Percentiles rank a stretch among this genome's conserved stretches.
phyloP scores from a whole-genome alignment of 2,329 filamentous ascomycete genomes.

The Fusarium foetens region DNA sequence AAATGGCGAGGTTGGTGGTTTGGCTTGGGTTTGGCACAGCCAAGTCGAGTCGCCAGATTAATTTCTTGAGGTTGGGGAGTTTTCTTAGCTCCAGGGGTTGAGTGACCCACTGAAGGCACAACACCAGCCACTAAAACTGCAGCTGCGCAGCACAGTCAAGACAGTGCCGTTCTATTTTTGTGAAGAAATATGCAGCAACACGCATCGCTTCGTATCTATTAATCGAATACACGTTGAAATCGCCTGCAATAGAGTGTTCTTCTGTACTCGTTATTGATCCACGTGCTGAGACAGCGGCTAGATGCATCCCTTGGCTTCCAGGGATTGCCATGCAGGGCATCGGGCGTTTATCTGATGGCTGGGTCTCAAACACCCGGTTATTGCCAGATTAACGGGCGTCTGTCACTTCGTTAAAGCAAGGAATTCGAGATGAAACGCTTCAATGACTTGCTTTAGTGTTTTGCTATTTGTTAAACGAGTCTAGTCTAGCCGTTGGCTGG shows the following conservation, averaged over 20 bases:
- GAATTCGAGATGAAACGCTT: slow-evolving; percentile 14
- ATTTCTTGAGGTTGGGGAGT: background rate
- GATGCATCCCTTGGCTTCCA: background rate
- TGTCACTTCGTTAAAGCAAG: background rate
- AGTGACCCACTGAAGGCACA: slow-evolving; percentile 2
- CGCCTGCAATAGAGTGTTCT: background rate
- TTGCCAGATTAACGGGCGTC: background rate
- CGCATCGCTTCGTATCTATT: background rate
- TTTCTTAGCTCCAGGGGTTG: background rate
- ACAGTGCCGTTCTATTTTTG: background rate
- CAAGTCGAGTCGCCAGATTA: background rate
- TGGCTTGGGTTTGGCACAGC: background rate
- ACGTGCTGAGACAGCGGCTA: slow-evolving; percentile 10
- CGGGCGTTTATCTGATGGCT: background rate
- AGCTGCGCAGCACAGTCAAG: background rate
- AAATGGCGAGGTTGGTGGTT: slow-evolving; percentile 34
- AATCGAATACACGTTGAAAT: background rate
- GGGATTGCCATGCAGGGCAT: slow-evolving; percentile 1
- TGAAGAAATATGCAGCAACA: background rate
- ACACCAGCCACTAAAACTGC: slow-evolving; percentile 14
- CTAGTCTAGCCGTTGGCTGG: slow-evolving; percentile 3
- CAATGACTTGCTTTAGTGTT: slow-evolving; percentile 9
- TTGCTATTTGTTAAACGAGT: background rate
- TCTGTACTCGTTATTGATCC: background rate
- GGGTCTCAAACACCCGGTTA: slow-evolving; percentile 2